Percentiles rank a stretch among this genome's conserved stretches.
phyloP scores from a whole-genome alignment of 805 yeast genomes.

The Clavispora fructus region DNA sequence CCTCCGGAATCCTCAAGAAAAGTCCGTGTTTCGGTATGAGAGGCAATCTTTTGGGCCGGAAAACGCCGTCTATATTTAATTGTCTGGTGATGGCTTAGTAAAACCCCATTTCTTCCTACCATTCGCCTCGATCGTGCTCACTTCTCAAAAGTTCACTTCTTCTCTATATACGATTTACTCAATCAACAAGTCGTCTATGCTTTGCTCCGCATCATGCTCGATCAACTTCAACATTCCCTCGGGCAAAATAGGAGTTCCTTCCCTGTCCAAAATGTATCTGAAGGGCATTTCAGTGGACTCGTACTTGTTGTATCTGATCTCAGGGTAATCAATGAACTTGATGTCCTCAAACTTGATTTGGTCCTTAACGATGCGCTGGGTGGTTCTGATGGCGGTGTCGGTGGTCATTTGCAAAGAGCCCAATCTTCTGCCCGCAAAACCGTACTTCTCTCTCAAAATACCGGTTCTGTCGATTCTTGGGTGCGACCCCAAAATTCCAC shows the following conservation, averaged over 20 bases:
- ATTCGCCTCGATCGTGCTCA: too few species aligned
- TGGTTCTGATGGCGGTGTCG: constrained; percentile 92
- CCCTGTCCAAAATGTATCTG: constrained; percentile 67
- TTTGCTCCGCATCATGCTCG: constrained; percentile 78
- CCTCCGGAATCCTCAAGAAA: not conserved
- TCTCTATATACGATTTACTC: constrained; percentile 14
- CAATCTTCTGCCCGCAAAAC: constrained; percentile 80
- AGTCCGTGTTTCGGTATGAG: not conserved
- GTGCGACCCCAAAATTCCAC: constrained; percentile 94
- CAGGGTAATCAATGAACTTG: constrained; percentile 88
- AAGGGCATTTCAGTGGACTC: constrained; percentile 99
- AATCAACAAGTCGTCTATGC: constrained; percentile 62
- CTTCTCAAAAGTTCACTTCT: not conserved
- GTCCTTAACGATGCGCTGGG: constrained; percentile 69
- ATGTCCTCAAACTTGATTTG: constrained; percentile 61
- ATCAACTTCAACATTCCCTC: constrained; percentile 86
- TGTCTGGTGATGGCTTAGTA: too few species aligned
- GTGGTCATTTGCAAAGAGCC: constrained; percentile 95
- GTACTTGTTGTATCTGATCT: constrained; percentile 76
- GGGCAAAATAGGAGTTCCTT: constrained; percentile 78
- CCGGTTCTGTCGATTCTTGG: constrained; percentile 93
- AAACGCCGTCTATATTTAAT: too few species aligned
- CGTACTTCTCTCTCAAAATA: constrained; percentile 73
- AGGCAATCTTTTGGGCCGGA: too few species aligned
- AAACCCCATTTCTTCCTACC: too few species aligned